Conservation (phyloP, 495 filamentous ascomycete genomes). For the Penicillium desertorum region DNA sequence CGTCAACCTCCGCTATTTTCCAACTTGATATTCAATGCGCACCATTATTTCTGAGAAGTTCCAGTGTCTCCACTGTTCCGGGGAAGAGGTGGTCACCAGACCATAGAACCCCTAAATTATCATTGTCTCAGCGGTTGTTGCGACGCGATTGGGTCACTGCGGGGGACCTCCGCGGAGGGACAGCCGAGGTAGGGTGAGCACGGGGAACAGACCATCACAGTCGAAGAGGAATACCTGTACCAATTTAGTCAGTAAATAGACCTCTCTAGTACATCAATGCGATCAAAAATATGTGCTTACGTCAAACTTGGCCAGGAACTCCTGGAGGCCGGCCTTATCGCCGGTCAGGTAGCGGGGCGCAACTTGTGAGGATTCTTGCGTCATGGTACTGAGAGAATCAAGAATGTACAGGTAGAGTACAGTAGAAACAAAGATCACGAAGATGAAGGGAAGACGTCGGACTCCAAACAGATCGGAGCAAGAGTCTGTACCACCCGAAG, state of each 20-base stretch:
- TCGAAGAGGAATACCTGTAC: constrained; percentile 87
- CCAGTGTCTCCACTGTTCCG: constrained; percentile 77
- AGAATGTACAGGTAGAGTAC: neutral
- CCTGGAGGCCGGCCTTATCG: constrained; percentile 67
- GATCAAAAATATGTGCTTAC: constrained; percentile 53
- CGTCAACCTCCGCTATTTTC: neutral
- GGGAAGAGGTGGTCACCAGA: constrained; percentile 87
- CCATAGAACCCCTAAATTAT: constrained; percentile 80
- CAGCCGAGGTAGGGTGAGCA: constrained; percentile 13
- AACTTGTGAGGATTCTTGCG: constrained; percentile 26
- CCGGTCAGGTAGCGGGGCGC: constrained; percentile 76
- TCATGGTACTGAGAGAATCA: constrained; percentile 11
- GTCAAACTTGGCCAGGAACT: constrained; percentile 88
- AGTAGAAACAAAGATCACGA: neutral
- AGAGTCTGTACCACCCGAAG: constrained; percentile 6
- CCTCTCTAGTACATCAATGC: neutral
- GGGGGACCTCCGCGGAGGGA: constrained; percentile 5
- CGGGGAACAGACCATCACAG: constrained; percentile 76
- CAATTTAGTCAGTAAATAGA: constrained; percentile 6
- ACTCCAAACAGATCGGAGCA: neutral
- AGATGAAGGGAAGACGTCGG: neutral
- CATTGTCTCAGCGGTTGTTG: constrained; percentile 28
- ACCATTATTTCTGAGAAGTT: constrained; percentile 79
- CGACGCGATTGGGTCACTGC: neutral
- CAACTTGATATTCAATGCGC: constrained; percentile 11